These are phyloP conservation scores for Thelonectria blattea DNA, from an alignment of 2,329 filamentous ascomycete species.

Conservation along the genomic window DNA sequence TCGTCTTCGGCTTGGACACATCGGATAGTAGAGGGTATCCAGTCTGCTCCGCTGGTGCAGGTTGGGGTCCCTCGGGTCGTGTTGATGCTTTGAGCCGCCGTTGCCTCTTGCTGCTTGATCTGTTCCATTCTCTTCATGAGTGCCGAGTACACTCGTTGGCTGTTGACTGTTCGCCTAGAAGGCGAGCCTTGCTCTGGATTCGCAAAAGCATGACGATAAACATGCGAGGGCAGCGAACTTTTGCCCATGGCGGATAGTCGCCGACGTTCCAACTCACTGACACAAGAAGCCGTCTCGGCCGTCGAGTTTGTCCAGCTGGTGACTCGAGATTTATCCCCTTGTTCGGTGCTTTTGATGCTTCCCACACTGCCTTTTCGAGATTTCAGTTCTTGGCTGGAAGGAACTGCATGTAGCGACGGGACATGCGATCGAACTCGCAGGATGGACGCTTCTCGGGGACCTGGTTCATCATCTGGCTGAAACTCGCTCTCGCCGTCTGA, in stretches of 20 bases:
- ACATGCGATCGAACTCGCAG: conserved; percentile 56
- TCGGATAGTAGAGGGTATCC: conserved; percentile 42
- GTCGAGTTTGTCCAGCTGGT: conserved; percentile 76
- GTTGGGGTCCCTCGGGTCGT: conserved; percentile 3
- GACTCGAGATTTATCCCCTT: conserved; percentile 66
- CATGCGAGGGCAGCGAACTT: conserved; percentile 48
- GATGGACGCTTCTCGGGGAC: conserved; percentile 52
- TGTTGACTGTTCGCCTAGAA: conserved; percentile 52
- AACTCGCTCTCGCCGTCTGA: conserved; percentile 41
- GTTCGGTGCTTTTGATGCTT: conserved; percentile 51
- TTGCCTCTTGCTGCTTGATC: conserved; percentile 36
- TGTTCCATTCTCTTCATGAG: conserved; percentile 63
- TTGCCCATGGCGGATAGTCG: conserved; percentile 69
- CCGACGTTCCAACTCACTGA: conserved; percentile 58
- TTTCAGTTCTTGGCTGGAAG: conserved; percentile 52
- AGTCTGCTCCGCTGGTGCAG: conserved; percentile 8
- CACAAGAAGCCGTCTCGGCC: conserved; percentile 58
- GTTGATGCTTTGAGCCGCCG: neutral
- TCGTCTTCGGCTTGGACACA: conserved; percentile 43
- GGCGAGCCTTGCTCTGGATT: conserved; percentile 33
- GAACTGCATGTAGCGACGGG: conserved; percentile 56
- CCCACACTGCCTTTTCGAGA: conserved; percentile 63
- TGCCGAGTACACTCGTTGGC: conserved; percentile 67
- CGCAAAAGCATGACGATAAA: conserved; percentile 1
- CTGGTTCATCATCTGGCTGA: conserved; percentile 43